phyloP scores from a whole-genome alignment of 108 stramenopile species.

The Skeletonema tropicum region DNA sequence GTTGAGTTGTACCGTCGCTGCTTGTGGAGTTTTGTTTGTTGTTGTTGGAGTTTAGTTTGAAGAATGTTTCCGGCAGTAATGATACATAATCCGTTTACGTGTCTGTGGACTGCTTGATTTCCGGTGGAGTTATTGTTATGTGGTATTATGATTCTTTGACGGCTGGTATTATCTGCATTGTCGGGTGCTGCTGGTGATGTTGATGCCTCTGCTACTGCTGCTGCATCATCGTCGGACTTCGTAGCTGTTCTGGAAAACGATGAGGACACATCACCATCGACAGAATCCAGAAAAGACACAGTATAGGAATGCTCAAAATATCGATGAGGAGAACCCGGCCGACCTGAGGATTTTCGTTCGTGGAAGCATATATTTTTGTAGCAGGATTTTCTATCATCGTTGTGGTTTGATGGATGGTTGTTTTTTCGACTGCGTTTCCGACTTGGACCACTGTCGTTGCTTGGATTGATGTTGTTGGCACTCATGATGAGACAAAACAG shows the following conservation, averaged over 20 bases:
- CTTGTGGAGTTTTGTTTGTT: neutral
- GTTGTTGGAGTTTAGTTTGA: neutral
- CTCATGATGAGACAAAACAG: neutral
- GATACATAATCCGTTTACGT: conserved; percentile 77
- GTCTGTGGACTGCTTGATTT: conserved; percentile 66
- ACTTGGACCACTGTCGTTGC: neutral
- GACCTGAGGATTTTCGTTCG: conserved; percentile 26
- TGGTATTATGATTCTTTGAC: neutral
- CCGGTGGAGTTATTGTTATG: neutral
- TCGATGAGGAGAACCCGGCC: conserved; percentile 49
- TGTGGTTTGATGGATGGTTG: neutral
- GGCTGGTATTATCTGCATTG: neutral
- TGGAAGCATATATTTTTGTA: conserved; percentile 12
- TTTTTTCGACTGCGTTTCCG: conserved; percentile 3
- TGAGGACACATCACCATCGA: neutral
- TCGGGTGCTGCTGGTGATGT: neutral
- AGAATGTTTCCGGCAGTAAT: conserved; percentile 63
- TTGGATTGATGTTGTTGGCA: neutral
- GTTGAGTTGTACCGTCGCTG: neutral
- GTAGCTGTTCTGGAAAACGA: neutral
- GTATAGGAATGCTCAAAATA: conserved; percentile 43
- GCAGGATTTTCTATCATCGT: neutral
- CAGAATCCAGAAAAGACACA: neutral
- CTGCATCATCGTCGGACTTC: neutral
- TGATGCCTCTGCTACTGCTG: neutral